Evolutionary conservation across 73 alveolate species (phyloP).

Genomic region (Breviolum minutum): DNA sequence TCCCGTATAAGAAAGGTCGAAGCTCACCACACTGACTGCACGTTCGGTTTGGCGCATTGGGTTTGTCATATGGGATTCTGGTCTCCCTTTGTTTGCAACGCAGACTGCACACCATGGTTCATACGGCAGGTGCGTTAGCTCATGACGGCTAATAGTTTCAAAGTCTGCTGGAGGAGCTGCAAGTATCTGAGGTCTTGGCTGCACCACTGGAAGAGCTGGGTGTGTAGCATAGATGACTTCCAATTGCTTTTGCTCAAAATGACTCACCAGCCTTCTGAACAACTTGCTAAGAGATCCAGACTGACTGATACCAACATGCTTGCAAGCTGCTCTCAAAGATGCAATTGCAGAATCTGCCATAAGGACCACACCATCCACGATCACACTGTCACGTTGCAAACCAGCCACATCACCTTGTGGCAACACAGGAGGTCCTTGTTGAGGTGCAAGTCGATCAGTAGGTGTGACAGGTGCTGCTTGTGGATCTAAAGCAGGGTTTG

Average conservation of each 20-base stretch:
- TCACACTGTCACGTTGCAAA: too few species aligned
- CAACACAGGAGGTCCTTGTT: too few species aligned
- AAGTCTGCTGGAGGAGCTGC: too few species aligned
- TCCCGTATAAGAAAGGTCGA: neutral
- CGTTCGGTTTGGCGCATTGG: neutral
- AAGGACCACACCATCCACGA: too few species aligned
- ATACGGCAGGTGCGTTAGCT: neutral
- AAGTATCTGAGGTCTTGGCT: too few species aligned
- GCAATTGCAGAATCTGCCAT: neutral
- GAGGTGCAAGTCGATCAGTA: too few species aligned
- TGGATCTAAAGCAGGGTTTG: too few species aligned
- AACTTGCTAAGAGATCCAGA: neutral
- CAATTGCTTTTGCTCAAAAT: neutral
- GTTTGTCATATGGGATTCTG: neutral
- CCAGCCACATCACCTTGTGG: too few species aligned
- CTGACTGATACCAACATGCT: neutral
- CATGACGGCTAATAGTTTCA: neutral
- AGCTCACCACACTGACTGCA: neutral
- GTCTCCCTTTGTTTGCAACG: neutral
- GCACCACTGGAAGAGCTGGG: neutral
- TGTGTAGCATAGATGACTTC: neutral
- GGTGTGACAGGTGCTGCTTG: too few species aligned
- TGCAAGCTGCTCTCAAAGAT: neutral
- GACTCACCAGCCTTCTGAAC: neutral
- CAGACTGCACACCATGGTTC: neutral